Evolutionary conservation across 768 basidiomycete genomes (phyloP).

Genomic region (Mycena kentingensis): DNA sequence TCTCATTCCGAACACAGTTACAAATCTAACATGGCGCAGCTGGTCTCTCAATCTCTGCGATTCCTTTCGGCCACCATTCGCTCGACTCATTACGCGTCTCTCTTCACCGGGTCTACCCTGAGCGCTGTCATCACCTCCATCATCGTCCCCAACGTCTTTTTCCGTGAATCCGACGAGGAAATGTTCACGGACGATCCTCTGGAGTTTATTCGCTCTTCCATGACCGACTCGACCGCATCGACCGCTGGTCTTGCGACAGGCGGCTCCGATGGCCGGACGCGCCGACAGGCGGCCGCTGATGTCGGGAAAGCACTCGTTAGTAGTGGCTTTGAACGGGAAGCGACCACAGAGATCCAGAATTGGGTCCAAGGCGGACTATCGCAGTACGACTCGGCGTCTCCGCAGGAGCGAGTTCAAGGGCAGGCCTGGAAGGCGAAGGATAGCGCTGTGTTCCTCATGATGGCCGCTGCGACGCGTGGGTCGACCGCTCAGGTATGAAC

Average conservation of each 20-base stretch:
- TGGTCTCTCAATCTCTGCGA: slow-evolving; percentile 87
- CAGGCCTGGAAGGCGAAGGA: slow-evolving; percentile 90
- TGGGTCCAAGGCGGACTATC: slow-evolving; percentile 79
- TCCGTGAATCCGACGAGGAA: slow-evolving; percentile 89
- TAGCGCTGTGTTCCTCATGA: slow-evolving; percentile 88
- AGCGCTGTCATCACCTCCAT: slow-evolving; percentile 84
- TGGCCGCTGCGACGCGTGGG: slow-evolving; percentile 90
- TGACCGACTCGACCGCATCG: slow-evolving; percentile 73
- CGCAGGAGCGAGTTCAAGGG: slow-evolving; percentile 46
- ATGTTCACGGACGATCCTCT: slow-evolving; percentile 97
- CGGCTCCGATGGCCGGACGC: slow-evolving; percentile 73
- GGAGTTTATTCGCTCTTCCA: slow-evolving; percentile 73
- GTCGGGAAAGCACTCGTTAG: slow-evolving; percentile 90
- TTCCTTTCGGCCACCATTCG: slow-evolving; percentile 94
- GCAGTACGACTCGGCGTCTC: slow-evolving; percentile 49
- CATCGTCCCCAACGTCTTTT: slow-evolving; percentile 88
- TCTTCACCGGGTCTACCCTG: slow-evolving; percentile 81
- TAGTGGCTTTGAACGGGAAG: slow-evolving; percentile 76
- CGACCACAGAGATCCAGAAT: slow-evolving; percentile 84
- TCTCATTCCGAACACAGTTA: background rate
- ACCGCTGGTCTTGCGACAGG: slow-evolving; percentile 34
- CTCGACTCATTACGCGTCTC: slow-evolving; percentile 80
- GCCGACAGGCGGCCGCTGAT: slow-evolving; percentile 91
- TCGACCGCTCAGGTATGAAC: slow-evolving; percentile 74
- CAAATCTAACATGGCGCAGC: slow-evolving; percentile 38